These are phyloP conservation scores for Leishmania lainsoni DNA, from an alignment of 208 protist genomes.

Conservation along the genomic window DNA sequence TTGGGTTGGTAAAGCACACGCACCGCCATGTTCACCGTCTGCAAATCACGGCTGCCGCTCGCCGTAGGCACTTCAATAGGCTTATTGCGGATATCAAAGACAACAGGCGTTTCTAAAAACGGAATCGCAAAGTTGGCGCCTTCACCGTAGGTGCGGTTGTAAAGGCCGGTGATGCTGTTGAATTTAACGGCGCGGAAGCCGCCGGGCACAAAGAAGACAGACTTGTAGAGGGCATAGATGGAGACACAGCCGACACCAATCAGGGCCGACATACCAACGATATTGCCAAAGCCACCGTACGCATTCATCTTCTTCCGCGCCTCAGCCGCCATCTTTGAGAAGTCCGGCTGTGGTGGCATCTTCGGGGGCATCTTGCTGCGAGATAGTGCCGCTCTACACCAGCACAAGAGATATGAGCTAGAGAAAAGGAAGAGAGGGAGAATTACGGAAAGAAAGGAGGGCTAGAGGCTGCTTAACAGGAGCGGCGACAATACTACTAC, in stretches of 20 bases:
- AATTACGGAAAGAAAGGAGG: background rate
- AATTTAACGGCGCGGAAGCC: constrained; percentile 98
- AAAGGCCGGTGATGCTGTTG: constrained; percentile 95
- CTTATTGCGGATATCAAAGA: constrained; percentile 97
- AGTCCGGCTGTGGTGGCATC: constrained; percentile 76
- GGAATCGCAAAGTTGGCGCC: constrained; percentile 97
- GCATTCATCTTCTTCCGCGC: constrained; percentile 61
- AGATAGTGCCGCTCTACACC: background rate
- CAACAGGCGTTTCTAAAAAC: constrained; percentile 95
- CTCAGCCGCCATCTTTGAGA: constrained; percentile 68
- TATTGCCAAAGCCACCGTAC: constrained; percentile 71
- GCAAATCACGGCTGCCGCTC: constrained; percentile 95
- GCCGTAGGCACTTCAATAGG: constrained; percentile 88
- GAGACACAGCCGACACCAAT: constrained; percentile 52
- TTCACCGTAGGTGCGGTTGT: constrained; percentile 92
- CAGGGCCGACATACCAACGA: constrained; percentile 62
- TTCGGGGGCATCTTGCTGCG: constrained; percentile 48
- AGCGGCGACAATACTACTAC: background rate
- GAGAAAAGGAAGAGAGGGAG: background rate
- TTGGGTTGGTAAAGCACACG: constrained; percentile 98
- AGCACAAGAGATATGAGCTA: background rate
- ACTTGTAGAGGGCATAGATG: constrained; percentile 81
- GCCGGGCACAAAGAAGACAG: constrained; percentile 95
- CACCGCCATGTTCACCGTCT: constrained; percentile 99
- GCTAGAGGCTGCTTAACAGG: background rate